phyloP scores from a whole-genome alignment of 2,329 filamentous ascomycete genomes.

The Claviceps monticola region DNA sequence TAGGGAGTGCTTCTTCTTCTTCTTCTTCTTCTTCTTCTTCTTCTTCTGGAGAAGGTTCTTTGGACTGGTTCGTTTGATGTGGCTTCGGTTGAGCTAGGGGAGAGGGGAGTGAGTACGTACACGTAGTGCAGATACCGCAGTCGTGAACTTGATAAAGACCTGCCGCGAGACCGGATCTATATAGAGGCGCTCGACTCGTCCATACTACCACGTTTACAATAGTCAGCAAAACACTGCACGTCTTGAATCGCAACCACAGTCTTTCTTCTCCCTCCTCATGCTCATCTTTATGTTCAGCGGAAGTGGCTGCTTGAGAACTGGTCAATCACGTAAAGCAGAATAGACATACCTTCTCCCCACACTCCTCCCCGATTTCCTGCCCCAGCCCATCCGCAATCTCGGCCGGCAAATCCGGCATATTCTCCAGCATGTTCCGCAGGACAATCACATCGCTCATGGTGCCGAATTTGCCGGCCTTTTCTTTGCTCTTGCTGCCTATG shows the following conservation, averaged over 20 bases:
- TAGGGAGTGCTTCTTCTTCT: too few relatives aligned
- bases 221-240: background rate
- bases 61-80: background rate
- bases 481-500: slow-evolving; percentile 55
- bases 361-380: slow-evolving; percentile 93
- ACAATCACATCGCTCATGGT: slow-evolving; percentile 72
- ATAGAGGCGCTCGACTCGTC: slow-evolving; percentile 65
- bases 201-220: slow-evolving; percentile 43
- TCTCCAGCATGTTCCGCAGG: slow-evolving; percentile 72
- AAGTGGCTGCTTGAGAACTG: too few relatives aligned
- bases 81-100: background rate
- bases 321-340: background rate
- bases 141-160: slow-evolving; percentile 91
- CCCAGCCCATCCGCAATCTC: slow-evolving; percentile 66
- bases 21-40: too few relatives aligned
- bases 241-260: background rate
- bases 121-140: slow-evolving; percentile 67
- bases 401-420: slow-evolving; percentile 59
- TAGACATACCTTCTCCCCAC: slow-evolving; percentile 53
- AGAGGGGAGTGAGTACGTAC: slow-evolving; percentile 34
- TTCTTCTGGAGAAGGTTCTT: too few relatives aligned
- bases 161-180: slow-evolving; percentile 50
- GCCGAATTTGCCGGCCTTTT: slow-evolving; percentile 41
- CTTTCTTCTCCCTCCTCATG: background rate
- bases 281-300: too few relatives aligned